phyloP scores from a whole-genome alignment of 495 filamentous ascomycete species.

The Paragyromitra xinjiangensis region DNA sequence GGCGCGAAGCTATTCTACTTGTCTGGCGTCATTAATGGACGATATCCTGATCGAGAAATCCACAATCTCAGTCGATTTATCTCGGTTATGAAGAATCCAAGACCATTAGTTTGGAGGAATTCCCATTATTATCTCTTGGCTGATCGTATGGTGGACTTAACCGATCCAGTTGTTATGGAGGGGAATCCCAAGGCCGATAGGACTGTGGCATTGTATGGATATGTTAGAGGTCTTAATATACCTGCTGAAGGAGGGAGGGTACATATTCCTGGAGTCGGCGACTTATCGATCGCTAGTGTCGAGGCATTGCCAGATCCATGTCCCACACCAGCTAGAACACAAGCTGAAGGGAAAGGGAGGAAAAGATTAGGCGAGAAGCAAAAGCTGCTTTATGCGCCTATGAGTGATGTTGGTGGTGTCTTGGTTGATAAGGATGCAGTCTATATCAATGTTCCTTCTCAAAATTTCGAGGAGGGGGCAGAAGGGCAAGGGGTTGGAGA shows the following conservation, averaged over 20 bases:
- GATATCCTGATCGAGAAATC: slow-evolving; percentile 95
- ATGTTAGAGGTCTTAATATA: slow-evolving; percentile 95
- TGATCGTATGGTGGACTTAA: slow-evolving; percentile 93
- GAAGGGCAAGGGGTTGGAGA: slow-evolving; percentile 84
- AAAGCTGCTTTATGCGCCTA: slow-evolving; percentile 92
- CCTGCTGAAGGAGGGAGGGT: slow-evolving; percentile 84
- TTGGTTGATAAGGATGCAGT: slow-evolving; percentile 82
- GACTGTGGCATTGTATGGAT: slow-evolving; percentile 89
- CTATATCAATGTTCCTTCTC: slow-evolving; percentile 77
- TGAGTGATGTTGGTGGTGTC: slow-evolving; percentile 96
- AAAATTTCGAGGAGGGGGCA: slow-evolving; percentile 77
- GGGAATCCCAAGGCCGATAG: slow-evolving; percentile 87
- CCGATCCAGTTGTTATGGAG: slow-evolving; percentile 88
- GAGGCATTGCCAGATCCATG: slow-evolving; percentile 93
- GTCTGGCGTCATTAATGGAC: slow-evolving; percentile 91
- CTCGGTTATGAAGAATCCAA: slow-evolving; percentile 97
- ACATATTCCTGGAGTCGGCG: slow-evolving; percentile 94
- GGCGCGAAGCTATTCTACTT: slow-evolving; percentile 97
- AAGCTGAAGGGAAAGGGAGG: slow-evolving; percentile 80
- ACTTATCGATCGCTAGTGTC: slow-evolving; percentile 82
- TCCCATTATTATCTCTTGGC: slow-evolving; percentile 92
- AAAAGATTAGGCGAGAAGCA: slow-evolving; percentile 91
- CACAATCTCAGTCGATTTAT: slow-evolving; percentile 94
- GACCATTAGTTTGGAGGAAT: slow-evolving; percentile 95
- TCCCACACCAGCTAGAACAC: slow-evolving; percentile 89